phyloP scores from a whole-genome alignment of 2,329 filamentous ascomycete species.

The Tolypocladium tropicale region DNA sequence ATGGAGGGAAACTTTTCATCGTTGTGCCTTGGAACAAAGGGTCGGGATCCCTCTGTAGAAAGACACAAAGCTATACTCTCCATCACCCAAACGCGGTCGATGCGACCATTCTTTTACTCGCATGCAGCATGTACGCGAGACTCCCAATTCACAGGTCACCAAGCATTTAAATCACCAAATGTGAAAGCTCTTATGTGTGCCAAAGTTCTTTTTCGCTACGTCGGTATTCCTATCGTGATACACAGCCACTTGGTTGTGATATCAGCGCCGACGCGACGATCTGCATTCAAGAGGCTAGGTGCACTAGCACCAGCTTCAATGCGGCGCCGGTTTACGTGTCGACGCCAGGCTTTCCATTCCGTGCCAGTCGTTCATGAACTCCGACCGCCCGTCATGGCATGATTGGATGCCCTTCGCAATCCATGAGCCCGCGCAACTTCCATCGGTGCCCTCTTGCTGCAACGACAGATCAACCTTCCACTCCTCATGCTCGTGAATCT shows the following conservation, averaged over 20 bases:
- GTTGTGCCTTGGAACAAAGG: not conserved
- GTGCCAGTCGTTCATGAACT: conserved; percentile 4
- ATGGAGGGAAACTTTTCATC: not conserved
- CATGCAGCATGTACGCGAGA: not conserved
- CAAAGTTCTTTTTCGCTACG: conserved; percentile 7
- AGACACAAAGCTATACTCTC: too few species aligned
- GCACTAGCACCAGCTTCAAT: conserved; percentile 14
- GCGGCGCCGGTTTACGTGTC: conserved; percentile 1
- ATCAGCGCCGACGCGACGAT: conserved; percentile 8
- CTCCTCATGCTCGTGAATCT: conserved; percentile 13
- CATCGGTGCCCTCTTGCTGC: conserved; percentile 9
- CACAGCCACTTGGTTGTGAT: conserved; percentile 17
- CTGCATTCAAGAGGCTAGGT: conserved; percentile 6
- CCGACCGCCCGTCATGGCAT: conserved; percentile 2
- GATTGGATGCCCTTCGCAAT: conserved; percentile 4
- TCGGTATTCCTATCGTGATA: conserved; percentile 6
- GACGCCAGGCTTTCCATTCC: conserved; percentile 1
- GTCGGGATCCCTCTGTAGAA: too few species aligned
- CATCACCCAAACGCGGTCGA: too few species aligned
- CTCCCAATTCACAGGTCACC: not conserved
- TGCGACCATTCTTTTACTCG: not conserved
- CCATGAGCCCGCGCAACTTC: conserved; percentile 5
- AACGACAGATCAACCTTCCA: conserved; percentile 4
- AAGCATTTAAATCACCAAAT: not conserved
- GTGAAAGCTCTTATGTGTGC: not conserved